These are phyloP conservation scores for Aspergillus campestris DNA, from an alignment of 495 filamentous ascomycete species.

Conservation along the genomic window DNA sequence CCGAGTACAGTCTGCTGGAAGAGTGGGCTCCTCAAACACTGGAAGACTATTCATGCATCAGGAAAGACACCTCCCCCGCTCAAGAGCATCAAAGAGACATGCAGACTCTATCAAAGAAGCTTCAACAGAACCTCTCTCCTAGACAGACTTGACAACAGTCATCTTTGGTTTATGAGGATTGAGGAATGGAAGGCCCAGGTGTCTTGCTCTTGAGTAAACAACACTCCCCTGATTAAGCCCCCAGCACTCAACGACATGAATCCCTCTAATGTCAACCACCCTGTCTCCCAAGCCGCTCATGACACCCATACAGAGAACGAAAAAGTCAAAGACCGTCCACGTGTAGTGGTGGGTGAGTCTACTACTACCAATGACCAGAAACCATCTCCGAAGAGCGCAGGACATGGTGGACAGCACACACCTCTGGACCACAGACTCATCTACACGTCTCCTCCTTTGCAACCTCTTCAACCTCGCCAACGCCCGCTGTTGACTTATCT, in stretches of 20 bases:
- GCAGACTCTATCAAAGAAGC: not conserved
- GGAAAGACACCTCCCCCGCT: not conserved
- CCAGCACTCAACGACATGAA: not conserved
- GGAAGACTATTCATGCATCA: not conserved
- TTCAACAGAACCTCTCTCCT: no score
- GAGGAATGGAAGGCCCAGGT: conserved; percentile 13
- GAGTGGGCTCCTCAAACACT: conserved; percentile 12
- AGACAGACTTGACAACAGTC: not conserved
- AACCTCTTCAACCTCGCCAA: no score
- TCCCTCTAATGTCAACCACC: not conserved
- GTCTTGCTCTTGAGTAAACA: not conserved
- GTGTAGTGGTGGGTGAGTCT: no score
- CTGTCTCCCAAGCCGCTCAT: no score
- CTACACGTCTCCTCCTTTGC: no score
- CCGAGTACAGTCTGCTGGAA: conserved; percentile 4
- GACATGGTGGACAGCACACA: no score
- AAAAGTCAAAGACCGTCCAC: no score
- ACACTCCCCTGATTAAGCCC: not conserved
- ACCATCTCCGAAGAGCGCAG: no score
- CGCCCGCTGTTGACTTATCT: no score
- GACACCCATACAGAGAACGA: no score
- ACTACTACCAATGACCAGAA: not conserved
- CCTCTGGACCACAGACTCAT: no score
- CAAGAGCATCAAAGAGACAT: not conserved
- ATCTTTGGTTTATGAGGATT: conserved; percentile 11